Evolutionary conservation across 163 green algal genomes (phyloP), one percentile per base, ranked within the genome.

Genomic region (Volvox carteri): DNA sequence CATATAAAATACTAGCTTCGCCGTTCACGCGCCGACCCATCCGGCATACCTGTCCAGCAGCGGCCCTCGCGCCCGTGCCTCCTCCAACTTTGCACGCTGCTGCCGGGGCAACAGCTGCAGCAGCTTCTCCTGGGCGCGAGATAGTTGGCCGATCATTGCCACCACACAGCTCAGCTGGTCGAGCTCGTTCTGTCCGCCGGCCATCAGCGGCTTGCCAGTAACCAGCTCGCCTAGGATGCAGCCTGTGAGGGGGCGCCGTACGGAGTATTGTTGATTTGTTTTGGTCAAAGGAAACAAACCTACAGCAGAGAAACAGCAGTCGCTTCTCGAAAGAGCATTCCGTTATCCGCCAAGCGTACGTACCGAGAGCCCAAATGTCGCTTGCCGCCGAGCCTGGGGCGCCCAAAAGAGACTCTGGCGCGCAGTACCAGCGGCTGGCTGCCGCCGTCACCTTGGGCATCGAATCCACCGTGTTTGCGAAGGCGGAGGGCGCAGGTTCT

Each of bases 221-320:
- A 91, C 90, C 9, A 98, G 92, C 89, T 97, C 96, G 2, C 91
- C 95, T 11, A 98, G 76, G 76, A 98, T 95, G 91, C 95, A 97
- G 14, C 93, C 95, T 88, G 48, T 25, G 30, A n/a, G 35, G 28
- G 4, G 7, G n/a, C n/a, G n/a, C n/a, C n/a, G n/a, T n/a, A n/a
- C n/a, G n/a, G n/a, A n/a, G n/a, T n/a, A n/a, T n/a, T n/a, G n/a
- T n/a, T n/a, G n/a, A n/a, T n/a, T n/a, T n/a, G n/a, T n/a, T n/a
- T n/a, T n/a, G n/a, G n/a, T n/a, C n/a, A n/a, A n/a, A n/a, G n/a
- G n/a, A n/a, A n/a, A n/a, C n/a, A n/a, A n/a, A n/a, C n/a, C n/a
- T n/a, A n/a, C n/a, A n/a, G n/a, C n/a, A n/a, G n/a, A n/a, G n/a
- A n/a, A n/a, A n/a, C n/a, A n/a, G n/a, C n/a, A n/a, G n/a, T n/a